Base-by-base conservation (phyloP, 2,329 filamentous ascomycete genomes). In the Teratosphaeriaceae sp. region DNA sequence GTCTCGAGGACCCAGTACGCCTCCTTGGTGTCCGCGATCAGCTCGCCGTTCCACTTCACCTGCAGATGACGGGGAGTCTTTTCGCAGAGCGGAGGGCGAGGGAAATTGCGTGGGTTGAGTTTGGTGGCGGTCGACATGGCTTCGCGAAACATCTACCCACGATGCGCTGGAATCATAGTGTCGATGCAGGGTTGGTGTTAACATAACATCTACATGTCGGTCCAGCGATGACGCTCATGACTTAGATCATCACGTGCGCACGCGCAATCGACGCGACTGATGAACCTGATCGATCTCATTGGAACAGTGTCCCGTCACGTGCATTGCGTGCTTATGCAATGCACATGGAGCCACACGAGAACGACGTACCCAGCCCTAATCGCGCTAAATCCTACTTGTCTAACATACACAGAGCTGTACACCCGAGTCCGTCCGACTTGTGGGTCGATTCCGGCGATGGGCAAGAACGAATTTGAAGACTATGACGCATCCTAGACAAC, bases 1-100 rank as follows among this genome's bases (percentile, higher is more conserved):
- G 77, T 80, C 58, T 82, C 77, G 24, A 82, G 64, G 3, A 78
- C 76, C 78, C 78, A 80, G 57, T 73, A 80, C 2, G 72, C 76
- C 35, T 76, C 69, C 42, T 65, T 72, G 5, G 78, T 80, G 33
- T 81, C 75, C 9, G 76, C 78, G 47, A 82, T 72, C 38, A 70
- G 63, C 35, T 72, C 62, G 16, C 70, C 73, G 20, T 72, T 65
- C 69, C 74, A 80, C 56, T 71, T 75, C 48, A 82, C 70, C 44
- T 62, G 47, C 36, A 82, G 62, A 54, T 78, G 76, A 38, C 74
- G 66, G 2, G 68, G 57, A 4, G 70, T 76, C 53, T 65, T 68
- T 54, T 81, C 75, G 44, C 79, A 66, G 27, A 72, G 60, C 1
- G 78, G 78, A 21, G 78, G 78, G 19, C 79, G 71, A 11, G 78